These are phyloP conservation scores for Orbilia ellipsospora DNA, from an alignment of 2,329 filamentous ascomycete genomes.

Conservation along the genomic window DNA sequence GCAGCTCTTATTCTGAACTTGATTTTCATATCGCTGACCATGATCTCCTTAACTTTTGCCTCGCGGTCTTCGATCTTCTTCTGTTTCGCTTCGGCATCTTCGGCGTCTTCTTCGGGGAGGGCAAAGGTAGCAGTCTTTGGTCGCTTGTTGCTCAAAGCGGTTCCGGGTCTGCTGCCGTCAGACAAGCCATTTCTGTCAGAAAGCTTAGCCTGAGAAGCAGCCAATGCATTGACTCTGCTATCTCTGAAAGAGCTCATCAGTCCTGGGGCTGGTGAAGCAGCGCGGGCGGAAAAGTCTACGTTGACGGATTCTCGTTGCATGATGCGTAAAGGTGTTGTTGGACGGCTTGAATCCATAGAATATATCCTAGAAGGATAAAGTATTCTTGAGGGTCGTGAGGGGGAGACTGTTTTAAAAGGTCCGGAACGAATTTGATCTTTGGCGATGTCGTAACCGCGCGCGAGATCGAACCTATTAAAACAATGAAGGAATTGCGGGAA, in stretches of 20 bases:
- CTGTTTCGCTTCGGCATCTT: conserved; percentile 66
- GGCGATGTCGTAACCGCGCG: conserved; percentile 37
- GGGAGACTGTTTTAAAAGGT: conserved; percentile 28
- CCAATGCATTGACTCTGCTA: conserved; percentile 75
- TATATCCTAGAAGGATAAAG: neutral
- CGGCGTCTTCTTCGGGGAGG: conserved; percentile 86
- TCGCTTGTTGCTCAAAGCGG: conserved; percentile 71
- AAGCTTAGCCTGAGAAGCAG: conserved; percentile 75
- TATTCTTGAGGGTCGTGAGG: conserved; percentile 9
- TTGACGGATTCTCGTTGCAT: conserved; percentile 43
- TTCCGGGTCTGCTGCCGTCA: conserved; percentile 70
- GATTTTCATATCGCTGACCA: conserved; percentile 74
- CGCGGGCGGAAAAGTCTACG: conserved; percentile 32
- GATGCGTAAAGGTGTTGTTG: conserved; percentile 46
- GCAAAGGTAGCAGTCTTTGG: conserved; percentile 83
- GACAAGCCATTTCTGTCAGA: conserved; percentile 73
- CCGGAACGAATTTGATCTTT: conserved; percentile 40
- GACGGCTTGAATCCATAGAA: conserved; percentile 40
- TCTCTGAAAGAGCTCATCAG: conserved; percentile 45
- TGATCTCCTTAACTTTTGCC: conserved; percentile 62
- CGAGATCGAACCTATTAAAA: conserved; percentile 50
- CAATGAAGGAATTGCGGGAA: neutral
- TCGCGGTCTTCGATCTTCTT: conserved; percentile 15
- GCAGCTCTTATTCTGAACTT: conserved; percentile 80
- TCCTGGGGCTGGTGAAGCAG: conserved; percentile 25